A percentile compares a stretch with the other conserved stretches of the same genome.
These are phyloP conservation scores for Wickerhamomyces ciferrii DNA, from an alignment of 805 yeast genomes.

Conservation along the genomic window DNA sequence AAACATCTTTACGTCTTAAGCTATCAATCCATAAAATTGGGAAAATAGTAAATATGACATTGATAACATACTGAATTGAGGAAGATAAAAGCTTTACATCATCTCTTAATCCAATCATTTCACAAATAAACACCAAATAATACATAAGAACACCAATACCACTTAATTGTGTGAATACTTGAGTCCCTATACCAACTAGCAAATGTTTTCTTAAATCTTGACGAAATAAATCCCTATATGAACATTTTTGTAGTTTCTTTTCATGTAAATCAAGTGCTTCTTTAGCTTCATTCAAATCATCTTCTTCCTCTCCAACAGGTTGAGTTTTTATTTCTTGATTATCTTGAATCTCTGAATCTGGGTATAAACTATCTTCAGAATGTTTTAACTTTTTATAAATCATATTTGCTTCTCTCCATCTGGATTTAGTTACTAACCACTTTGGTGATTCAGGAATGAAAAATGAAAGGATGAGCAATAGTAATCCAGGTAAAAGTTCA, in stretches of 20 bases:
- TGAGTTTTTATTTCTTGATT: slow-evolving; percentile 2
- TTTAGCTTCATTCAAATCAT: slow-evolving; percentile 20
- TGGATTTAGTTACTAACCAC: slow-evolving; percentile 39
- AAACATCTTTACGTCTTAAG: slow-evolving; percentile 40
- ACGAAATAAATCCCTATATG: slow-evolving; percentile 29
- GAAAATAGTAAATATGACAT: slow-evolving; percentile 34
- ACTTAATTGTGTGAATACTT: slow-evolving; percentile 38
- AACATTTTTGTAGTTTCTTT: slow-evolving; percentile 21
- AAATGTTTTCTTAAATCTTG: slow-evolving; percentile 29
- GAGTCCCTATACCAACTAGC: slow-evolving; percentile 32
- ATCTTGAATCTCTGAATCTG: background rate
- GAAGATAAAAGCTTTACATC: slow-evolving; percentile 27
- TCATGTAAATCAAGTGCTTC: slow-evolving; percentile 13
- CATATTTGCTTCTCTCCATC: slow-evolving; percentile 32
- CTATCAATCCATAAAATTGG: slow-evolving; percentile 39
- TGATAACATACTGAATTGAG: slow-evolving; percentile 34
- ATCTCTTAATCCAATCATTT: slow-evolving; percentile 38
- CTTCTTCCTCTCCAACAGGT: background rate
- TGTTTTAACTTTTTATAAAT: slow-evolving; percentile 15
- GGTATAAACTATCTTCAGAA: background rate
- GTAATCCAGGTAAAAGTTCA: slow-evolving; percentile 45
- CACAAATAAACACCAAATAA: slow-evolving; percentile 41
- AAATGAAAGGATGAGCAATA: slow-evolving; percentile 33
- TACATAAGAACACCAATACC: slow-evolving; percentile 39
- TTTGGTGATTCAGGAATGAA: slow-evolving; percentile 56